phyloP scores from a whole-genome alignment of 345 rosid species.

The Erysimum cheiranthoides region DNA sequence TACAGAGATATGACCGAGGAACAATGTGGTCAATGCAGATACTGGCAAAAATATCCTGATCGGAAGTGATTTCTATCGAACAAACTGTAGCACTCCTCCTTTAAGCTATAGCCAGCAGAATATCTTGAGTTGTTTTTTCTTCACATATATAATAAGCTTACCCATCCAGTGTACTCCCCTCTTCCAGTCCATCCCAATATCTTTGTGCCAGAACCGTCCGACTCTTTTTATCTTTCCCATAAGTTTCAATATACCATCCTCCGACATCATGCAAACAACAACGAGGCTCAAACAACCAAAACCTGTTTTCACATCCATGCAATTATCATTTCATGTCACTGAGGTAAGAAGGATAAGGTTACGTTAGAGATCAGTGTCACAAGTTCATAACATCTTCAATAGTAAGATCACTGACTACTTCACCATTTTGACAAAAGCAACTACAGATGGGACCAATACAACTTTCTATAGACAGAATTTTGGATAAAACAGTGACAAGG shows the following conservation, averaged over 20 bases:
- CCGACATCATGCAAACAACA: conserved; percentile 88
- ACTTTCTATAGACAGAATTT: too few relatives aligned
- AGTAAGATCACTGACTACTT: conserved; percentile 3
- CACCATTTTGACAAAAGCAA: not conserved
- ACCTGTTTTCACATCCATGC: conserved; percentile 53
- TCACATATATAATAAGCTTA: conserved; percentile 47
- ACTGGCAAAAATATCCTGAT: not conserved
- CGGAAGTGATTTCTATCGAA: conserved; percentile 5
- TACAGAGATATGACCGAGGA: not conserved
- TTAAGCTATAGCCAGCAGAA: not conserved
- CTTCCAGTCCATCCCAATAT: conserved; percentile 78
- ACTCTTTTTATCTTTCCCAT: conserved; percentile 77
- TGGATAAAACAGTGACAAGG: not conserved
- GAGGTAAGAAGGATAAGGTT: not conserved
- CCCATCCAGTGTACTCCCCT: conserved; percentile 61
- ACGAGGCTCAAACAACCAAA: conserved; percentile 98
- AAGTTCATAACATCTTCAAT: not conserved
- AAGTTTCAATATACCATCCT: conserved; percentile 98
- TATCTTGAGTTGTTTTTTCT: not conserved
- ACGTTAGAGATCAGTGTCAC: not conserved
- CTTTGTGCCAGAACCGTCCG: conserved; percentile 69
- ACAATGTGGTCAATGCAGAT: conserved; percentile 1
- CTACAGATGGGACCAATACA: not conserved
- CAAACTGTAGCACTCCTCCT: not conserved
- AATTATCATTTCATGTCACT: conserved; percentile 28